These are phyloP conservation scores for Tetrahymena malaccensis DNA, from an alignment of 73 alveolate species.

Conservation along the genomic window DNA sequence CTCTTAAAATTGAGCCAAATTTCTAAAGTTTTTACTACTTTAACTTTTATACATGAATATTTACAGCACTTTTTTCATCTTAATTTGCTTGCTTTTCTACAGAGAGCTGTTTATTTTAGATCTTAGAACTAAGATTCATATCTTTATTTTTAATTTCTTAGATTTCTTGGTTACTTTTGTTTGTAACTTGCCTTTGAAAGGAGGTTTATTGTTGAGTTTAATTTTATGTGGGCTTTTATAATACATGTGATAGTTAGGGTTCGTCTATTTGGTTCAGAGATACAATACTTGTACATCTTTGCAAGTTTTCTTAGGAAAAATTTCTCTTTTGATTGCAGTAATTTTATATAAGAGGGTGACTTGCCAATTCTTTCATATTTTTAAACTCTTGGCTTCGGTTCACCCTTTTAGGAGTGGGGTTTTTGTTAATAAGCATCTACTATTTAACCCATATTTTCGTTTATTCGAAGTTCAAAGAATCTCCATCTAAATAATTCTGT, in stretches of 20 bases:
- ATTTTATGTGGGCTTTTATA: background rate
- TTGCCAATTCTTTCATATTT: background rate
- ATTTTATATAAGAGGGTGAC: background rate
- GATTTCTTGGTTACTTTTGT: background rate
- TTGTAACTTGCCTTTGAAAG: background rate
- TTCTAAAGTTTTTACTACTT: background rate
- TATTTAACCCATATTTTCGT: background rate
- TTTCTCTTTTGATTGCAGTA: background rate
- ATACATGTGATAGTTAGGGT: background rate
- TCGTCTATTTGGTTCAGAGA: background rate
- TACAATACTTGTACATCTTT: background rate
- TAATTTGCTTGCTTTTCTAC: background rate
- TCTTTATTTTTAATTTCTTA: background rate
- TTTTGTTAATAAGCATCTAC: background rate
- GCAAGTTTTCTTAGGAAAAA: background rate
- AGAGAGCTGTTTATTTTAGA: background rate
- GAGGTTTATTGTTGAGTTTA: background rate
- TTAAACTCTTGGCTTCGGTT: background rate
- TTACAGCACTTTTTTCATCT: background rate
- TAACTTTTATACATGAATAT: background rate
- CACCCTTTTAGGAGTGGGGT: background rate
- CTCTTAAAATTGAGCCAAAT: background rate
- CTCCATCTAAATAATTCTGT: background rate
- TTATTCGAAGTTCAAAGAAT: background rate
- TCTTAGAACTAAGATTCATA: background rate